Conservation (phyloP, 2,329 filamentous ascomycete species). For the Epichloe sp. region DNA sequence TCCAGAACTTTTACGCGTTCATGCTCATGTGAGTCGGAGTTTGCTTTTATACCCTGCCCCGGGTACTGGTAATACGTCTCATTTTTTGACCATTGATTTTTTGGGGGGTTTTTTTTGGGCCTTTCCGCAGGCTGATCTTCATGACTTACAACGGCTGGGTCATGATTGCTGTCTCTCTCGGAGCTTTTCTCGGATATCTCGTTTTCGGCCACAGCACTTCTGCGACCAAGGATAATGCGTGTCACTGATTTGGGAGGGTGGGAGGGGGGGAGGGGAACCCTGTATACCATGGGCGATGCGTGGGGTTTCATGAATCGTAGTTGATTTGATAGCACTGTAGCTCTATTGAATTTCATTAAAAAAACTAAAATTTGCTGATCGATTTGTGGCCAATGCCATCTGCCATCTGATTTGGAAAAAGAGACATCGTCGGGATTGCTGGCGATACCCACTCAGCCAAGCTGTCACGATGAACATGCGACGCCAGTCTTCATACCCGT, state of each 20-base stretch:
- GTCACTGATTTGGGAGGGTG: constrained; percentile 46
- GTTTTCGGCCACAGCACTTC: constrained; percentile 60
- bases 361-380: no score
- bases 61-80: neutral
- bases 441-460: no score
- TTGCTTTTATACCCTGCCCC: no score
- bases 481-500: neutral
- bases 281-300: no score
- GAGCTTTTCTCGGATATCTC: constrained; percentile 80
- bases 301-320: no score
- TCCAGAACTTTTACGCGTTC: constrained; percentile 97
- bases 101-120: fast-evolving
- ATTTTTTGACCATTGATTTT: neutral
- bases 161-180: constrained; percentile 81
- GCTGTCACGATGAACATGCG: no score
- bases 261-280: no score
- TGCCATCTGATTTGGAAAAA: no score
- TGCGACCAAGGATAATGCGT: constrained; percentile 76
- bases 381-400: no score
- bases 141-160: constrained; percentile 99
- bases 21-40: constrained; percentile 78
- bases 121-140: constrained; percentile 64
- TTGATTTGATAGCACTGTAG: no score
- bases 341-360: no score
- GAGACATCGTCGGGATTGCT: no score